These are phyloP conservation scores for Chytriomyces sp. DNA, from an alignment of 192 early-diverging fungal species.

Conservation along the genomic window DNA sequence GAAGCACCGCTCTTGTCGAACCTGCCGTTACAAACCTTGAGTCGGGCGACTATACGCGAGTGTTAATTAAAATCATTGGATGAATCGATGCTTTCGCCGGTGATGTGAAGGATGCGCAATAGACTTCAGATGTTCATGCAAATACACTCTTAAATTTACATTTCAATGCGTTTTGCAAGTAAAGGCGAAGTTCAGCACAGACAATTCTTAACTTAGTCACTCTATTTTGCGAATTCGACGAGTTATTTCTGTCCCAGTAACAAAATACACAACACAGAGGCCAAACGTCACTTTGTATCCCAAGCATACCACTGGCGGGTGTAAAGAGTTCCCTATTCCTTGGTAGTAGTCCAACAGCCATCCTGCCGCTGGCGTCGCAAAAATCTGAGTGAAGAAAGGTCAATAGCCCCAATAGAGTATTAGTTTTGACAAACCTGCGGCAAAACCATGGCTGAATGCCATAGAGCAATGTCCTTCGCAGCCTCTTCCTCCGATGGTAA, in stretches of 20 bases:
- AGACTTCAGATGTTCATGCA: no score
- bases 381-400: constrained; percentile 40
- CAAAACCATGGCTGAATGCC: constrained; percentile 43
- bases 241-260: constrained; percentile 9
- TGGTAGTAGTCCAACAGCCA: constrained; percentile 43
- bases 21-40: no score
- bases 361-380: constrained; percentile 46
- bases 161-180: no score
- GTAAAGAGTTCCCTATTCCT: constrained; percentile 24
- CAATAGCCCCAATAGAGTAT: not conserved
- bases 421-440: not conserved
- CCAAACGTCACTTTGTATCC: constrained; percentile 46
- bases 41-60: no score
- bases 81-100: no score
- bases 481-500: constrained; percentile 32
- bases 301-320: constrained; percentile 31
- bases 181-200: no score
- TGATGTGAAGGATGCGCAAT: no score
- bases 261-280: constrained; percentile 23
- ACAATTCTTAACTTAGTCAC: no score
- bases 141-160: no score
- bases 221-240: constrained; percentile 2
- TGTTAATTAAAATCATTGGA: no score
- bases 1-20: no score
- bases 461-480: constrained; percentile 48